These are phyloP conservation scores for Hypomyces rosellus DNA, from an alignment of 2,329 filamentous ascomycete genomes.

Conservation along the genomic window DNA sequence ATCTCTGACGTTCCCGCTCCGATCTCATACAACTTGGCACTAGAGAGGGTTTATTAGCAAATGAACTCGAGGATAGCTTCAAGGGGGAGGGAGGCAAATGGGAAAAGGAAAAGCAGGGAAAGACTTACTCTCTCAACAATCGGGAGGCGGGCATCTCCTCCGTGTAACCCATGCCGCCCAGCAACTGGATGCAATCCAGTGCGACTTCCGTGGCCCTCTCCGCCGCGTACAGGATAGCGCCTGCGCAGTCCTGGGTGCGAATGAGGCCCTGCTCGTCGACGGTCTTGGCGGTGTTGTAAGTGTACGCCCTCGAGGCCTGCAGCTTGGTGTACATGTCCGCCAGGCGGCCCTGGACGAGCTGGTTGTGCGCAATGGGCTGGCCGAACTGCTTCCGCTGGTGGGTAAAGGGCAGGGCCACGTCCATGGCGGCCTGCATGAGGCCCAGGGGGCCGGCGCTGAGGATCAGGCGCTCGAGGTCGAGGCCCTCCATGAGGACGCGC, in stretches of 20 bases:
- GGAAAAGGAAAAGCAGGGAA: neutral
- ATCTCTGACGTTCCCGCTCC: conserved; percentile 95
- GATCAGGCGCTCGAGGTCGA: conserved; percentile 90
- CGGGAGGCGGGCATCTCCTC: conserved; percentile 91
- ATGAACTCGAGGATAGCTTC: neutral
- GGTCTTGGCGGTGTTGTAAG: conserved; percentile 70
- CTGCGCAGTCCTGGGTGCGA: conserved; percentile 86
- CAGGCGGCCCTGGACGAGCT: conserved; percentile 85
- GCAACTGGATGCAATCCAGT: conserved; percentile 81
- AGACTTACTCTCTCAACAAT: conserved; percentile 61
- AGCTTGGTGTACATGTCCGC: conserved; percentile 98
- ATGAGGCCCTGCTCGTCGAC: conserved; percentile 73
- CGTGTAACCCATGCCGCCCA: conserved; percentile 93
- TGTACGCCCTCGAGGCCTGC: conserved; percentile 77
- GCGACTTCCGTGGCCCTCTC: conserved; percentile 84
- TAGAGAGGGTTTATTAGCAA: conserved; percentile 28
- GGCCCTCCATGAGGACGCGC: conserved; percentile 87
- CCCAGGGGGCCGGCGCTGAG: conserved; percentile 86
- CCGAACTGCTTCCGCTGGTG: conserved; percentile 89
- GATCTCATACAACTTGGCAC: conserved; percentile 84
- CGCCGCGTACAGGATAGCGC: conserved; percentile 86
- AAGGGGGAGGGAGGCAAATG: neutral
- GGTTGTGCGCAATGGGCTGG: conserved; percentile 79
- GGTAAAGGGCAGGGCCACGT: conserved; percentile 80
- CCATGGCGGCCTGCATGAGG: conserved; percentile 87